Percentiles rank a stretch among this genome's conserved stretches.
Evolutionary conservation across 164 flowering plant genomes (phyloP).

Genomic region (Malania oleifera): DNA sequence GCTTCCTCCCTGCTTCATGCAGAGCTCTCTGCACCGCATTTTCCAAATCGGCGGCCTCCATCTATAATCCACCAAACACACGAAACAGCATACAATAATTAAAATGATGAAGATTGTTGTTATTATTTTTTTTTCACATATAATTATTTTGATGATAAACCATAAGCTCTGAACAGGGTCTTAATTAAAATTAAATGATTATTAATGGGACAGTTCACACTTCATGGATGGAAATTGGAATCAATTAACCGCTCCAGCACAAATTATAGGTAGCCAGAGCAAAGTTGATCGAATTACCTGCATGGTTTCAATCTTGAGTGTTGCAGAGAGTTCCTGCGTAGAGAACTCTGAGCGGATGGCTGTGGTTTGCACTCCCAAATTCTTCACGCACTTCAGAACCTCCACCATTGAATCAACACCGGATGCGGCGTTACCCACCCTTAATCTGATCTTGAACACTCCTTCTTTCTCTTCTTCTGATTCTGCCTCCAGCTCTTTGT

Average conservation of each 20-base stretch:
- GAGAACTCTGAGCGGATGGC: conserved; percentile 26
- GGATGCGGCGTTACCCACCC: conserved; percentile 25
- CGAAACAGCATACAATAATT: neutral
- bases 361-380: conserved; percentile 21
- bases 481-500: conserved; percentile 18
- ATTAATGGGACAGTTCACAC: no score
- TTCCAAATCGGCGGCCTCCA: conserved; percentile 25
- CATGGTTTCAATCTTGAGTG: conserved; percentile 25
- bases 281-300: conserved; percentile 10
- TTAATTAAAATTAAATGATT: no score
- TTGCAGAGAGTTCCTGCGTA: conserved; percentile 21
- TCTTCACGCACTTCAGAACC: conserved; percentile 35
- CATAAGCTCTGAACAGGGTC: no score
- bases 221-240: no score
- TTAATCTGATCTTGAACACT: conserved; percentile 19
- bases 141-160: no score
- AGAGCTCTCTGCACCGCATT: conserved; percentile 22
- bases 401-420: conserved; percentile 37
- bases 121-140: no score
- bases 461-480: conserved; percentile 3
- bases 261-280: no score
- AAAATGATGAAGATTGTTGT: no score
- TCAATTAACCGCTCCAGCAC: no score
- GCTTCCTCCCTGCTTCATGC: conserved; percentile 31
- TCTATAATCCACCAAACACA: conserved; percentile 8